Base-by-base conservation (phyloP, 2,329 filamentous ascomycete genomes). In the Colletotrichum sp. region DNA sequence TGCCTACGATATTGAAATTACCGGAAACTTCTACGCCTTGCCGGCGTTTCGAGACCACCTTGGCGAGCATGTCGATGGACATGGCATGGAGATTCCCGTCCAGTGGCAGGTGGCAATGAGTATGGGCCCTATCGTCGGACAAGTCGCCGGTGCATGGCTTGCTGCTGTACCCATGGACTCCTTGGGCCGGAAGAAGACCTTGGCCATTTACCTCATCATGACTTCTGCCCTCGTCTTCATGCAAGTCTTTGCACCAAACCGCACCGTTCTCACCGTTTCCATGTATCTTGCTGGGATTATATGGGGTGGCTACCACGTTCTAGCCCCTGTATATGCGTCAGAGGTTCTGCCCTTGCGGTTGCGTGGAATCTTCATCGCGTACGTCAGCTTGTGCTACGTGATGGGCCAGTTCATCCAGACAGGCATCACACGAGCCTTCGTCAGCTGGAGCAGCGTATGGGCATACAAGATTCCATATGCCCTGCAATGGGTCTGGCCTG, bases 401-500 rank as follows among this genome's bases (percentile, higher is more conserved):
- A 82, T 85, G 26, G 87, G 86, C 8, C 85, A 87, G 75, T 77
- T 88, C 36, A 79, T 86, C 36, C 81, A 83, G 2, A 81, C 84
- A 1, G 84, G 84, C 0, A 84, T 88, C 8, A 80, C 86, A 12
- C 81, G 82, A 48, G 83, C 78, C 34, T 81, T 87, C 30, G 68
- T 85, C 5, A 67, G 79, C n/a, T 79, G 81, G 16, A 77, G 79
- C 3, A 82, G 82, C 24, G 68, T 87, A 68, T 89, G 86, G 85
- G 84, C 85, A 0, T 90, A 88, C 77, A 82, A 85, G 10, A 87
- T 86, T 16, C 88, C 88, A 0, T 90, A 87, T 71, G 87, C 84
- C 2, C 69, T 89, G 0, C 88, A 90, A 75, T 90, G 88, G 88
- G 79, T 85, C 5, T 90, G 86, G 84, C 87, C 88, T 0, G 80